phyloP scores from a whole-genome alignment of 2,329 filamentous ascomycete species.

The Pezicula neosporulosa region DNA sequence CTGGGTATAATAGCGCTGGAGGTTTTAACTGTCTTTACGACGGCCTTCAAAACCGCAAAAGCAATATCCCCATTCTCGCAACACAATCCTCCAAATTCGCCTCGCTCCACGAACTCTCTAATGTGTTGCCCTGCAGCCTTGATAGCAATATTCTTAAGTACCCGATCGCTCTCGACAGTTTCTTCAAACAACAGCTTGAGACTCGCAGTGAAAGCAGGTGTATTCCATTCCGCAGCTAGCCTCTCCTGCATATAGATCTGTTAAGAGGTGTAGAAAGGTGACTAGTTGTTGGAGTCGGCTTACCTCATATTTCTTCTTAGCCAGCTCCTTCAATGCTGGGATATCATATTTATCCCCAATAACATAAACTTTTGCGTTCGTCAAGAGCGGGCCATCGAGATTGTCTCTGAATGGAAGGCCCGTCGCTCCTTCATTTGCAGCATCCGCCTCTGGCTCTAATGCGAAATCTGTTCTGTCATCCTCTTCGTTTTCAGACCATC shows the following conservation, averaged over 20 bases:
- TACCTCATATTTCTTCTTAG: constrained; percentile 9
- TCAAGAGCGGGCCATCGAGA: neutral
- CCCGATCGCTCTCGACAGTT: constrained; percentile 3
- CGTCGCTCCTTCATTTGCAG: neutral
- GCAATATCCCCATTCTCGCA: constrained; percentile 8
- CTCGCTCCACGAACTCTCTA: constrained; percentile 5
- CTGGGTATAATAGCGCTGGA: no score
- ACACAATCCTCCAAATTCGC: constrained; percentile 9
- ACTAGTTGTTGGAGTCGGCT: neutral
- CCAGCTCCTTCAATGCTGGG: constrained; percentile 8
- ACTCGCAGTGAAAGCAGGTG: constrained; percentile 2
- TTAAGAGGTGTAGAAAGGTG: no score
- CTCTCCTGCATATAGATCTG: no score
- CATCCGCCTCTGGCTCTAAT: neutral
- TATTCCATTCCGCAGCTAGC: constrained; percentile 6
- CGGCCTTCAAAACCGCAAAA: constrained; percentile 25
- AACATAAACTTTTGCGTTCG: constrained; percentile 14
- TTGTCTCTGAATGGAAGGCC: neutral
- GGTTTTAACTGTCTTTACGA: no score
- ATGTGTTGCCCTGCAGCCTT: constrained; percentile 3
- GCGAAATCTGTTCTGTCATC: neutral
- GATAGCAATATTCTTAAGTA: constrained; percentile 10
- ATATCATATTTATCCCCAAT: constrained; percentile 20
- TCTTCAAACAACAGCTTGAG: constrained; percentile 9
- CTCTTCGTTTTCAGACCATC: no score